Evolutionary conservation across 805 yeast genomes (phyloP), one percentile per base, ranked within the genome.

Genomic region (Candida oleophila): DNA sequence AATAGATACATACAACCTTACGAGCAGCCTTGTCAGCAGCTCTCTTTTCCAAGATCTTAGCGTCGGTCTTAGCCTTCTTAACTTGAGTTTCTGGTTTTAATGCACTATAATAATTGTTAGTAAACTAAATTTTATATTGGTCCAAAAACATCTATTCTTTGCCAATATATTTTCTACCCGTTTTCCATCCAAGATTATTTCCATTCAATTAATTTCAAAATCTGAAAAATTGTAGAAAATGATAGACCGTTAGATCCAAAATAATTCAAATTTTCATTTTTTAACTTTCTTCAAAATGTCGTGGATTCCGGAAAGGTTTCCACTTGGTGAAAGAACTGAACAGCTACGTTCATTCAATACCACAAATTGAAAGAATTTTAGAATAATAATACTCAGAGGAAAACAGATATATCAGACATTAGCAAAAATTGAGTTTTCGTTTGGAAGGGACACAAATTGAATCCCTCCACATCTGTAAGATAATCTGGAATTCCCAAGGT

Each of bases 51-150:
- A 84, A 80, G 65, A 82, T 75, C 82, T 86, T 85, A 68, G 84
- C 83, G 71, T 82, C 80, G 73, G 86, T 82, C 80, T 85, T 81
- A 65, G 85, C 72, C 81, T 85, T 83, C 84, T 87, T 87, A 74
- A 84, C 76, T 72, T 83, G 85, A 70, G 94, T 76, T 83, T 87
- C 96, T 82, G 96, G 96, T 74, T 78, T 73, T 61, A 79, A 71
- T 66, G 80, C 68, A 57, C 76, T 69, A 62, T 11, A 48, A 36
- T 9, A 7, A 38, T 48, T 43, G 50, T 46, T 38, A 43, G 61
- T 56, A 49, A 32, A 33, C 14, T 19, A 15, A 19, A 16, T 28
- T 7, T 19, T 19, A 22, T 36, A 15, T 36, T 16, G 21, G 21
- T 36, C 18, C 39, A 9, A 36, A 36, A 19, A n/a, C 19, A n/a